A percentile compares a stretch with the other conserved stretches of the same genome.
phyloP scores from a whole-genome alignment of 139 green algal genomes.

The Desmodesmus armatus region DNA sequence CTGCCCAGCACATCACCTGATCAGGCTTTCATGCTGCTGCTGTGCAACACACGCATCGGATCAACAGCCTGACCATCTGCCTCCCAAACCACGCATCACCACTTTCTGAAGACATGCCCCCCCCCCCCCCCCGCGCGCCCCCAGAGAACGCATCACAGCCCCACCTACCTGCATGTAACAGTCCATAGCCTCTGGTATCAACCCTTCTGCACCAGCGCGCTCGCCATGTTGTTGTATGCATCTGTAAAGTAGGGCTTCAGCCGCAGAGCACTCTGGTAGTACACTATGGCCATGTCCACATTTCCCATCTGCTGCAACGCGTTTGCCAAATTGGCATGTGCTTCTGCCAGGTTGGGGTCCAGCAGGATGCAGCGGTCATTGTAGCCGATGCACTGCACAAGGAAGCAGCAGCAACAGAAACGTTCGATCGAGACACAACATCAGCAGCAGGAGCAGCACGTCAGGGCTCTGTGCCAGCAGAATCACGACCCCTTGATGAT shows the following conservation, averaged over 20 bases:
- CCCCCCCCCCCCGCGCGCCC: too few relatives aligned
- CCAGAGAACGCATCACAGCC: neutral
- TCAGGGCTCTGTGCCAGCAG: neutral
- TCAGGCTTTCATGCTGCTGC: too few relatives aligned
- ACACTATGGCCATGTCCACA: slow-evolving; percentile 85
- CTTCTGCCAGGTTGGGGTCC: slow-evolving; percentile 69
- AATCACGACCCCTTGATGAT: too few relatives aligned
- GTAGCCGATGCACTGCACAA: neutral
- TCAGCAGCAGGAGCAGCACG: neutral
- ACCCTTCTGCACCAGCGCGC: slow-evolving; percentile 77
- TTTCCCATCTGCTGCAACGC: slow-evolving; percentile 82
- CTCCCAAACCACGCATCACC: too few relatives aligned
- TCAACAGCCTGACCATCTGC: too few relatives aligned
- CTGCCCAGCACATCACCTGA: too few relatives aligned
- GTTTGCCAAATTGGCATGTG: slow-evolving; percentile 81
- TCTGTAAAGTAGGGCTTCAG: slow-evolving; percentile 82
- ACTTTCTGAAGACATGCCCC: too few relatives aligned
- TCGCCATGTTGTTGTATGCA: slow-evolving; percentile 87
- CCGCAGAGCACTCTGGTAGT: slow-evolving; percentile 83
- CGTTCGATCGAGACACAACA: neutral
- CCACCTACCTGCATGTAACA: slow-evolving; percentile 64
- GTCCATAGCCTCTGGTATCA: slow-evolving; percentile 72
- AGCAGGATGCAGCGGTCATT: slow-evolving; percentile 73
- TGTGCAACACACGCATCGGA: too few relatives aligned
- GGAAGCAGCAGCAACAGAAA: neutral